These are phyloP conservation scores for Endoconidiophora polonica DNA, from an alignment of 2,329 filamentous ascomycete genomes.

Conservation along the genomic window DNA sequence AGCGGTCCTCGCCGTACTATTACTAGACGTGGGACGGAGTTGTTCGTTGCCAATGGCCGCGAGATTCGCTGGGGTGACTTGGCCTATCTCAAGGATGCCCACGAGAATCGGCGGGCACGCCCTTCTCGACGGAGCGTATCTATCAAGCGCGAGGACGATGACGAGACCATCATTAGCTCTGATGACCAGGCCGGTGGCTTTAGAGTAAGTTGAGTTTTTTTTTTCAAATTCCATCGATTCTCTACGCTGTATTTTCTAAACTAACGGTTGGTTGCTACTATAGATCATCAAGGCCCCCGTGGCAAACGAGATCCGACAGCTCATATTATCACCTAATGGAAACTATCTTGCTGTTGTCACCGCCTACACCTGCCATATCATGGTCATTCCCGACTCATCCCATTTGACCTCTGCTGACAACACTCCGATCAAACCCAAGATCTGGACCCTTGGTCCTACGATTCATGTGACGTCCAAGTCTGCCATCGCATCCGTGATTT, in stretches of 20 bases:
- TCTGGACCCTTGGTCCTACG: constrained; percentile 81
- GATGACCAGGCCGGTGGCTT: constrained; percentile 20
- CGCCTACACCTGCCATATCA: constrained; percentile 73
- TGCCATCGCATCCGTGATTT: constrained; percentile 63
- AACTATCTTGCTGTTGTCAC: constrained; percentile 76
- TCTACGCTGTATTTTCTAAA: background rate
- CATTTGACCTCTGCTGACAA: constrained; percentile 55
- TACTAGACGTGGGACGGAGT: constrained; percentile 65
- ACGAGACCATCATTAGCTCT: constrained; percentile 10
- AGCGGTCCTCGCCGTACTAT: constrained; percentile 48
- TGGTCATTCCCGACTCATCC: constrained; percentile 64
- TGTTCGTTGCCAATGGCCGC: constrained; percentile 76
- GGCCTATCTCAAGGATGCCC: constrained; percentile 53
- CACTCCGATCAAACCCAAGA: constrained; percentile 59
- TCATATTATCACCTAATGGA: constrained; percentile 66
- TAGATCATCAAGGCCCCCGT: constrained; percentile 64
- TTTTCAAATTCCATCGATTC: background rate
- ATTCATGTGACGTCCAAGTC: constrained; percentile 79
- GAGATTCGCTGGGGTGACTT: constrained; percentile 88
- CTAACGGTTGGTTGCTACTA: constrained; percentile 10
- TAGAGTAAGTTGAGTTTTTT: constrained; percentile 14
- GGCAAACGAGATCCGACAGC: constrained; percentile 67
- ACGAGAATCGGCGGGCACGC: constrained; percentile 15
- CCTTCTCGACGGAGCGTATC: constrained; percentile 7
- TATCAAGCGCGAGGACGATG: constrained; percentile 31